Conservation (phyloP, 495 filamentous ascomycete species). For the Chaetomium cochliodes region DNA sequence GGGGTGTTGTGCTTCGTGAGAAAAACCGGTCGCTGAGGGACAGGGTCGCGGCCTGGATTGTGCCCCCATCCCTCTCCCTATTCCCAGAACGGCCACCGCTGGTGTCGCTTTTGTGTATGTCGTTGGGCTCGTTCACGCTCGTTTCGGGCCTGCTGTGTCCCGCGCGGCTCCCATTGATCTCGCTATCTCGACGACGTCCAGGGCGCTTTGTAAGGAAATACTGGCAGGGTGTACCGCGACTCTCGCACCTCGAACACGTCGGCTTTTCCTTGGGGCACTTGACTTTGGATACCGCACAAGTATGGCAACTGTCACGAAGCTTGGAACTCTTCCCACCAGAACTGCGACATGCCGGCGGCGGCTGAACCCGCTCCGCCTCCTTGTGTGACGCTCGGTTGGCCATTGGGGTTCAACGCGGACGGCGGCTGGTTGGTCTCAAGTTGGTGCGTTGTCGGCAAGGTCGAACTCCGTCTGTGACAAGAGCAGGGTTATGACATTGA, state of each 20-base stretch:
- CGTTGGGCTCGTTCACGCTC: background rate
- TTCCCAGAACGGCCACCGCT: background rate
- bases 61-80: background rate
- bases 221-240: background rate
- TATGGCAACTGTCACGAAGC: slow-evolving; percentile 1
- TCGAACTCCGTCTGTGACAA: no score
- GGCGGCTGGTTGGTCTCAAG: no score
- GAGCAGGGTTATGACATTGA: no score
- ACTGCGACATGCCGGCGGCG: no score
- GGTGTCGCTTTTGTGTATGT: background rate
- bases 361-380: no score
- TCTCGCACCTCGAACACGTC: background rate
- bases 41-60: background rate
- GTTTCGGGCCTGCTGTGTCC: no score
- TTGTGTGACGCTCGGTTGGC: no score
- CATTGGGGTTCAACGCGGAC: no score
- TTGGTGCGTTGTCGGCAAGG: no score
- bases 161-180: no score
- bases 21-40: background rate
- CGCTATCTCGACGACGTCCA: background rate
- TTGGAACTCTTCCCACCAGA: background rate
- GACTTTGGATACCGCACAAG: slow-evolving; percentile 4
- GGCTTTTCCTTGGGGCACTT: slow-evolving; percentile 8
- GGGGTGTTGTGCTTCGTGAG: background rate
- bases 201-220: background rate